Percentiles rank a stretch among this genome's conserved stretches.
phyloP scores from a whole-genome alignment of 1,284 basidiomycete species.

The Naganishia sp. region DNA sequence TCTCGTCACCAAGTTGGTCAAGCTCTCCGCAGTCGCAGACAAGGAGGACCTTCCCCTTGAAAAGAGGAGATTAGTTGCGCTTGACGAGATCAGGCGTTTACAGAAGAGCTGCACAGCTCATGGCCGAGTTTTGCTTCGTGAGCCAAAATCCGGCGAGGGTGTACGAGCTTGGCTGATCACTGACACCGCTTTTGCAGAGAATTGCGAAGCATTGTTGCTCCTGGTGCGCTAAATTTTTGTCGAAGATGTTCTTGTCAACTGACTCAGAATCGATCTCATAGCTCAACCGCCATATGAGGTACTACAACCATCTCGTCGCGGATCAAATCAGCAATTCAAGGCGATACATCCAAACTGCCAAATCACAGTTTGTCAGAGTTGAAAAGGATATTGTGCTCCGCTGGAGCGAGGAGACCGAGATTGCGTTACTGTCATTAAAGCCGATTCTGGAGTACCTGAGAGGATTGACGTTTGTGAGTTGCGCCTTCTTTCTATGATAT shows the following conservation, averaged over 20 bases:
- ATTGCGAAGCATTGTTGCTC: conserved; percentile 24
- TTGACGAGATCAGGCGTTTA: conserved; percentile 11
- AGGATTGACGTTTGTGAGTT: conserved; percentile 12
- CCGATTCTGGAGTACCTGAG: conserved; percentile 19
- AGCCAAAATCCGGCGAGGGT: not conserved
- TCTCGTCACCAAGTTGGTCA: not conserved
- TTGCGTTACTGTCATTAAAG: conserved; percentile 2
- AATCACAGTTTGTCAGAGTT: conserved; percentile 28
- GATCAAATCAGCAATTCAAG: conserved; percentile 29
- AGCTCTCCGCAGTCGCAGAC: conserved; percentile 3
- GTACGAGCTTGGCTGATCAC: not conserved
- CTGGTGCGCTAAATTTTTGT: conserved; percentile 4
- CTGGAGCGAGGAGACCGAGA: conserved; percentile 30
- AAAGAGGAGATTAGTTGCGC: conserved; percentile 4
- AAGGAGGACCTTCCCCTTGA: conserved; percentile 23
- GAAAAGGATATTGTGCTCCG: conserved; percentile 32
- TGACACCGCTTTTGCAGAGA: conserved; percentile 15
- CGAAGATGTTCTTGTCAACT: not conserved
- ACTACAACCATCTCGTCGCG: conserved; percentile 28
- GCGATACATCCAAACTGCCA: conserved; percentile 28
- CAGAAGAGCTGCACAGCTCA: conserved; percentile 21
- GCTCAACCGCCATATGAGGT: conserved; percentile 30
- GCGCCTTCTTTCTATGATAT: no score
- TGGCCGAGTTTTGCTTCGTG: conserved; percentile 26
- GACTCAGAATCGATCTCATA: not conserved